Evolutionary conservation across 2,329 filamentous ascomycete genomes (phyloP), one percentile per base, ranked within the genome.

Genomic region (Mariannaea elegans): DNA sequence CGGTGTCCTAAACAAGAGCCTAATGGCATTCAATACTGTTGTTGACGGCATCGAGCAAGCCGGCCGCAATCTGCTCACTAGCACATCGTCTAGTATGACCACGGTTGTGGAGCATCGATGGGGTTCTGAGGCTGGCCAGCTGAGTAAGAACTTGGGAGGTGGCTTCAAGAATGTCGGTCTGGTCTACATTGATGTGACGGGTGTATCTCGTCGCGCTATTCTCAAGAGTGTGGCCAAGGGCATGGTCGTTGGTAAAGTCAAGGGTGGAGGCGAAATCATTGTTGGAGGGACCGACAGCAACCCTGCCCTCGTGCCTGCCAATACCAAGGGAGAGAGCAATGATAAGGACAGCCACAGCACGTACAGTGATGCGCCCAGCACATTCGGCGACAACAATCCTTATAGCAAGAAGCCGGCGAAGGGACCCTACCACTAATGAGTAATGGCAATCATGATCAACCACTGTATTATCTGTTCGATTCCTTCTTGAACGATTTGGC

Each of bases 151-250:
- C 52, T 77, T 99, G 18, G 91, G 93, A 1, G 90, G 92, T 5
- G 94, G 94, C 21, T 89, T 97, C 71, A 97, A 95, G 83, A 99
- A 98, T 66, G 95, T 98, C 7, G 95, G 94, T 6, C 83, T 99
- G 24, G 95, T 99, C 29, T 99, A 99, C 74, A 97, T 99, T 61
- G 95, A 99, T 70, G 94, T 96, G 2, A 90, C 94, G 0, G 95
- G 95, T 32, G 95, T 99, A 2, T 97, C 92, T 55, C 85, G 95
- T 39, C 87, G 89, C 62, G 95, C 95, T 0, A 87, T 99, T 41
- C 86, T 99, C 73, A 99, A 97, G 82, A 92, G 90, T 39, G 95
- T 98, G 1, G 95, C 94, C 18, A 97, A 97, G 81, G 93, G 95
- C 38, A 98, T 99, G 95, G 89, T 96, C 0, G 88, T 96, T 5